phyloP scores from a whole-genome alignment of 257 asterid species.

The Nemophila menziesii region DNA sequence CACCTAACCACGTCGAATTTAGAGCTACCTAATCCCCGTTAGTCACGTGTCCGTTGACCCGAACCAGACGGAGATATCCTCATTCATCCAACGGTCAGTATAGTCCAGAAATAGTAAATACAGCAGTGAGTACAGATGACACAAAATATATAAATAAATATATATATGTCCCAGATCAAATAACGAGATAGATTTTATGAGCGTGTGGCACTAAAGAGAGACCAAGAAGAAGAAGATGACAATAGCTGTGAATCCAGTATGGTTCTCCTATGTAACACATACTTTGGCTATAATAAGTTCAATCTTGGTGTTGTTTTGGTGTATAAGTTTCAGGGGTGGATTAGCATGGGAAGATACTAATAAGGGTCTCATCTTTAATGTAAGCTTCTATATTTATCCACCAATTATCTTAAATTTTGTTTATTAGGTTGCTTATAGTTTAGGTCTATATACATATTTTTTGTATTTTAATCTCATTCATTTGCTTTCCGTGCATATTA shows the following conservation, averaged over 20 bases:
- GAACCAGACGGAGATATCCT: neutral
- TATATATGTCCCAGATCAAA: no score
- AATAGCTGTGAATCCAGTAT: constrained; percentile 53
- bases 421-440: neutral
- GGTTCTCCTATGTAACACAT: constrained; percentile 49
- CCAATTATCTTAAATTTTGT: neutral
- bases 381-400: constrained; percentile 10
- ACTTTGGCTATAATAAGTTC: constrained; percentile 46
- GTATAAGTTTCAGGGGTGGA: constrained; percentile 75
- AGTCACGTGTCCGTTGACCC: neutral
- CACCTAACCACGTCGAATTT: neutral
- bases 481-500: neutral
- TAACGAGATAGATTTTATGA: no score
- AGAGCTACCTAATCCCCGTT: neutral
- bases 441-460: no score
- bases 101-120: neutral
- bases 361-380: constrained; percentile 86
- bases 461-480: neutral
- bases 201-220: neutral
- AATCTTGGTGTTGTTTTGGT: constrained; percentile 66
- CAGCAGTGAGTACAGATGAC: neutral
- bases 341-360: constrained; percentile 75
- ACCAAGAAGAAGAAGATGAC: constrained; percentile 33
- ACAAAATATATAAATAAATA: no score
- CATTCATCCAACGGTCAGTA: neutral